Conservation (phyloP, 1,284 basidiomycete species). For the Meripilus lineatus region DNA sequence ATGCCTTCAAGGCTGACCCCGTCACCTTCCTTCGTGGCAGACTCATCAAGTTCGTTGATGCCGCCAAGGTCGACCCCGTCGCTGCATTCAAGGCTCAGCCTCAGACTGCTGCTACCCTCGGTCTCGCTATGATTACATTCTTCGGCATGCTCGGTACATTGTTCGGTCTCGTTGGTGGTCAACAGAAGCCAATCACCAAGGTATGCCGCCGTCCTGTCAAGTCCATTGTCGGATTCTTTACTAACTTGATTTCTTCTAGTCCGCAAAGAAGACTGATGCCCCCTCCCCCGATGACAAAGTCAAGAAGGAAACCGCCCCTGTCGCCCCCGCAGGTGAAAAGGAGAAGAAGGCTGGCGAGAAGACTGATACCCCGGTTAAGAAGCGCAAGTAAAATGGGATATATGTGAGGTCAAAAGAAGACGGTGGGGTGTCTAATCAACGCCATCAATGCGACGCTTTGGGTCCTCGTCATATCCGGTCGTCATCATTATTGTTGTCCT, state of each 20-base stretch:
- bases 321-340: conserved; percentile 66
- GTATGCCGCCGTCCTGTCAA: conserved; percentile 19
- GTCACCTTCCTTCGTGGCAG: conserved; percentile 76
- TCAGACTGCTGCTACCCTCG: conserved; percentile 77
- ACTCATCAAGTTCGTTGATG: conserved; percentile 68
- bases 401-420: conserved; percentile 9
- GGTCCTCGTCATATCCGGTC: neutral
- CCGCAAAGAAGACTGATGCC: conserved; percentile 71
- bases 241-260: conserved; percentile 30
- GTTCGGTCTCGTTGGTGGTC: conserved; percentile 71
- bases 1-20: conserved; percentile 67
- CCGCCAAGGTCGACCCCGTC: conserved; percentile 69
- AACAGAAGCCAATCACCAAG: conserved; percentile 68
- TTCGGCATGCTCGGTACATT: conserved; percentile 80
- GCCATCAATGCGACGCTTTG: neutral
- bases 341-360: conserved; percentile 36
- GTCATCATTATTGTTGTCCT: conserved; percentile 13
- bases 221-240: conserved; percentile 1
- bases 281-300: conserved; percentile 59
- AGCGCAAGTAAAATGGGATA: conserved; percentile 38
- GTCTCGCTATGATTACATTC: conserved; percentile 68
- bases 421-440: neutral
- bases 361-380: conserved; percentile 50
- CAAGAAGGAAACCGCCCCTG: conserved; percentile 56
- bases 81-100: conserved; percentile 77